Evolutionary conservation across 768 basidiomycete species (phyloP), one percentile per base, ranked within the genome.

Genomic region (Galerina marginata): DNA sequence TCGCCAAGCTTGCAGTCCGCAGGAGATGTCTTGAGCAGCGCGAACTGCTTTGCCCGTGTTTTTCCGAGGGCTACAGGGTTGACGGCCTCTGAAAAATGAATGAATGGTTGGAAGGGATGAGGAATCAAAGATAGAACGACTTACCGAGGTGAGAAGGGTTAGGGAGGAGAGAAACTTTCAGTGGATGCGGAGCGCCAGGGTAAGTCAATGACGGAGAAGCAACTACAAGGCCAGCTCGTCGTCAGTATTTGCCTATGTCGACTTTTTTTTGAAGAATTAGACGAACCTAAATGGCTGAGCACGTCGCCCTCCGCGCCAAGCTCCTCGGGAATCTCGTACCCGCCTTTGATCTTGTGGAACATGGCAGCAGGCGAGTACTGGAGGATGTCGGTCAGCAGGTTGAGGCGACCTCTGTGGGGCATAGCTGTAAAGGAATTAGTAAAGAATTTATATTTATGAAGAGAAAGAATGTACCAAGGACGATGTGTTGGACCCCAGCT

Each of bases 61-160:
- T 95, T 93, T 3, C 95, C 95, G 0, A 95, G 74, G 0, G 92
- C 95, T 25, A 96, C 87, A 0, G 95, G 91, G 68, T 91, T 92
- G 58, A 93, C 86, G 0, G 95, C 94, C 83, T 96, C 92, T 89
- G 65, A 3, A 51, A 45, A 25, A 57, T 9, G 25, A n/a, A n/a
- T 53, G 1, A 59, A 38, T 16, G n/a, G 39, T 26, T 10, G 15
- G 40, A 14, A 12, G 7, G 54, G 45, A 49, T 29, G 66, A 56
- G 53, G 56, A 43, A 58, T n/a, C n/a, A 44, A 39, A 15, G 12
- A 54, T 15, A 3, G 9, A 16, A 36, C n/a, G 2, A 68, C 75
- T 20, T 64, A 87, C 87, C 87, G 9, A 92, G 75, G 68, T 92
- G 91, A 0, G 91, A 92, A 0, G 91, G 91, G 64, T 93, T 92